Conservation (phyloP, 2,329 filamentous ascomycete genomes). For the Trichoderma atrobrunneum region DNA sequence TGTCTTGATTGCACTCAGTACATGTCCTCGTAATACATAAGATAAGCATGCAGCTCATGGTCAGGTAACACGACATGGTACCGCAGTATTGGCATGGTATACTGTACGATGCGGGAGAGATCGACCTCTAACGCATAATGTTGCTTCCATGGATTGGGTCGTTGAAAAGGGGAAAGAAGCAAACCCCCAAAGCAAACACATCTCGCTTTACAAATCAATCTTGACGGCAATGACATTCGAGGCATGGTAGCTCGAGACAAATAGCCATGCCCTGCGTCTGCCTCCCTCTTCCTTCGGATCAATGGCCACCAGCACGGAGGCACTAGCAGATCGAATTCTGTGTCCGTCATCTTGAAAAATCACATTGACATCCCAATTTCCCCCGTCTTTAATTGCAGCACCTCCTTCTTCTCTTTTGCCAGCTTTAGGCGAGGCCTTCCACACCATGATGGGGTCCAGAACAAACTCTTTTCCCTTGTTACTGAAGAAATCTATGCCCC, state of each 20-base stretch:
- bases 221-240: conserved; percentile 49
- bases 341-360: conserved; percentile 58
- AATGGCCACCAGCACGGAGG: conserved; percentile 52
- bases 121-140: neutral
- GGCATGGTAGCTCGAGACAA: conserved; percentile 55
- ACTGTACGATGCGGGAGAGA: neutral
- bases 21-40: neutral
- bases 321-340: conserved; percentile 47
- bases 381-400: neutral
- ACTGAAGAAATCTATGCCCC: conserved; percentile 37
- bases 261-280: conserved; percentile 53
- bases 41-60: neutral
- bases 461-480: conserved; percentile 34
- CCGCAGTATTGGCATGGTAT: neutral
- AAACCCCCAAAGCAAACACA: neutral
- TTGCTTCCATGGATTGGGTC: neutral
- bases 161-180: neutral
- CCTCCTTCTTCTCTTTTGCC: conserved; percentile 18
- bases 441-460: conserved; percentile 46
- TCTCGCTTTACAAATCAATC: conserved; percentile 42
- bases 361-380: conserved; percentile 43
- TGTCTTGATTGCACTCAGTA: neutral
- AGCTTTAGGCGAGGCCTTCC: conserved; percentile 32
- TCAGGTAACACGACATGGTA: neutral
- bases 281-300: conserved; percentile 44